Base-by-base conservation (phyloP, 176 grass and related monocot species). In the Cocos nucifera region DNA sequence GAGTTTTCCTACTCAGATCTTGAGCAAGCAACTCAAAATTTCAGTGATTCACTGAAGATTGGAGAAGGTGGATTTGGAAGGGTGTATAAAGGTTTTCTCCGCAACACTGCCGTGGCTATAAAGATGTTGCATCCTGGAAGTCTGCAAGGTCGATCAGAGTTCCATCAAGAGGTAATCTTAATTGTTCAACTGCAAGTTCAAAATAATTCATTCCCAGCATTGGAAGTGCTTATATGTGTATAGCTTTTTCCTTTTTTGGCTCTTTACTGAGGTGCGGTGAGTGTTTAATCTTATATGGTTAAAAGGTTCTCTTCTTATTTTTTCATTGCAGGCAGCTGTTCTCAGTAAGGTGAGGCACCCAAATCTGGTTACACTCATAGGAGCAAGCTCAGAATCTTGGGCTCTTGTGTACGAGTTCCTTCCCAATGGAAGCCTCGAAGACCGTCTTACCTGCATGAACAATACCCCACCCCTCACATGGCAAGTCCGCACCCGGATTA, bases 1-100 rank as follows among this genome's bases (percentile, higher is more conserved):
- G 83, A 87, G 63, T 90, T 96, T 61, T 78, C 92, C 49, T 67
- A 75, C 17, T 64, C 35, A 50, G 92, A 96, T 78, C 54, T 96
- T 59, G 57, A 77, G 62, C 57, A 83, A 75, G 92, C 86, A 23
- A 96, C 87, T 17, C 54, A 79, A 19, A 87, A 96, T 74, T 96
- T 96, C 54, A 57, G 69, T 8, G 69, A 79, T 27, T 29, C 69
- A 17, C 54, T 65, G 58, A 85, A 88, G 75, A 57, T 96, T 19
- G 86, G 86, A 16, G 72, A 90, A 80, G 87, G 92, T 56, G 82
- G 87, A 66, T 82, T 67, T 70, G 82, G 82, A 63, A 63, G 54
- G 21, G 91, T 96, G 18, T 96, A 87, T 26, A 88, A 68, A 73
- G 91, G 86, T 4, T 61, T 77, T 54, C 48, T 96, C 17, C 68